phyloP scores from a whole-genome alignment of 2,329 filamentous ascomycete genomes.

The Blastomyces silverae region DNA sequence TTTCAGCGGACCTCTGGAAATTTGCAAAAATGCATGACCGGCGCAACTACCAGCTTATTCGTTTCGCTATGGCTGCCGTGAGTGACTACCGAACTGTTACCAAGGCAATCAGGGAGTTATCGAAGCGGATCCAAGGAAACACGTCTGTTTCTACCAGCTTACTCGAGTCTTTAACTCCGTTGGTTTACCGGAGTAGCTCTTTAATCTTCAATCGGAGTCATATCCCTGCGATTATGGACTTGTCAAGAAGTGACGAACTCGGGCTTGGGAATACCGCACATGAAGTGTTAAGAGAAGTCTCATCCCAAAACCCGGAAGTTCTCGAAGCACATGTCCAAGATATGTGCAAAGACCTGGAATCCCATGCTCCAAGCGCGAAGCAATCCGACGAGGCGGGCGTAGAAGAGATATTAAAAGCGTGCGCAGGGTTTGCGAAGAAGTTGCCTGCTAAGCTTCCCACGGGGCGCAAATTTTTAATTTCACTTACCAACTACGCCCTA shows the following conservation, averaged over 20 bases:
- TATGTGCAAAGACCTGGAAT: conserved; percentile 76
- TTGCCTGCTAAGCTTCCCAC: conserved; percentile 77
- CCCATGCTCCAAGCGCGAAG: conserved; percentile 65
- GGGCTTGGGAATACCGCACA: conserved; percentile 73
- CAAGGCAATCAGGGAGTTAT: conserved; percentile 83
- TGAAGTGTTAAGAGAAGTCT: conserved; percentile 86
- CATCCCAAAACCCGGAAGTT: conserved; percentile 76
- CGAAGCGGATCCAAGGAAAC: conserved; percentile 69
- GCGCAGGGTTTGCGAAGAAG: conserved; percentile 80
- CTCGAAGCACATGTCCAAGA: conserved; percentile 91
- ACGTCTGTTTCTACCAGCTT: conserved; percentile 49
- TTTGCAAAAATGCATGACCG: conserved; percentile 90
- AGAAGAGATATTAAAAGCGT: conserved; percentile 90
- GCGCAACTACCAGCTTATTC: conserved; percentile 79
- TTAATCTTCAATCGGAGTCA: conserved; percentile 93
- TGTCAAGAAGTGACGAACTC: conserved; percentile 74
- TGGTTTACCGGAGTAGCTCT: conserved; percentile 76
- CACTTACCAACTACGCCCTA: conserved; percentile 74
- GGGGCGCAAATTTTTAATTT: conserved; percentile 72
- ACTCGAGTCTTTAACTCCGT: conserved; percentile 70
- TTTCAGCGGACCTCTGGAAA: conserved; percentile 71
- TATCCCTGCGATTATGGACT: conserved; percentile 80
- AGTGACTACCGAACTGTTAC: conserved; percentile 89
- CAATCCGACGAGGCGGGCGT: conserved; percentile 63
- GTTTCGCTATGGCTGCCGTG: conserved; percentile 74